A percentile compares a stretch with the other conserved stretches of the same genome.
phyloP scores from a whole-genome alignment of 2,329 filamentous ascomycete genomes.

The Pezicula neosporulosa region DNA sequence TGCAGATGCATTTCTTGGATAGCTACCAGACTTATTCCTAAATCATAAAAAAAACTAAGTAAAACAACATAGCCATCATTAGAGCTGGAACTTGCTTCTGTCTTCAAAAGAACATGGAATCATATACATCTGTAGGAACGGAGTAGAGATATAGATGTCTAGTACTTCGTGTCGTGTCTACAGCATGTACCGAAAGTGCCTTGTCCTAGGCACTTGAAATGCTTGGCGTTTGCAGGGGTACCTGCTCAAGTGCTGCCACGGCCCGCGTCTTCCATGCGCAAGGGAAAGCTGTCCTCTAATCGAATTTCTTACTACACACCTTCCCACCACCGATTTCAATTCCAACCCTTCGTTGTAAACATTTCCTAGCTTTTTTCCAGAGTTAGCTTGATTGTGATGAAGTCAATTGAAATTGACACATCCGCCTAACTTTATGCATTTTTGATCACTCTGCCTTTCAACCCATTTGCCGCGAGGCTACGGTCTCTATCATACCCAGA shows the following conservation, averaged over 20 bases:
- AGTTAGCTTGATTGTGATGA: background rate
- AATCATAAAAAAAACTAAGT: no score
- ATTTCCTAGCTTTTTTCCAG: background rate
- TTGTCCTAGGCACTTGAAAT: no score
- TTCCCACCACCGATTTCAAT: background rate
- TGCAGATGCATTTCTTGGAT: no score
- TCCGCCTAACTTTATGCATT: background rate
- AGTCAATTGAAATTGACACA: slow-evolving; percentile 1
- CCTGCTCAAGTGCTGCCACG: background rate
- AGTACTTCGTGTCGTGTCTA: no score
- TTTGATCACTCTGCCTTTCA: background rate
- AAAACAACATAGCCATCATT: no score
- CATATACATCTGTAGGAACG: no score
- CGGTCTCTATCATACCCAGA: background rate
- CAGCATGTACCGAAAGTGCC: no score
- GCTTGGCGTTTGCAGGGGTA: no score
- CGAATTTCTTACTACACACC: background rate
- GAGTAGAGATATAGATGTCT: no score
- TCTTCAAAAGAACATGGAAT: no score
- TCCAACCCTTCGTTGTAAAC: background rate
- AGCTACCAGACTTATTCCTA: no score
- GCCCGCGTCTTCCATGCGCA: background rate
- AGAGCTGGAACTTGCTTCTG: no score
- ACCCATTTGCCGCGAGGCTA: background rate
- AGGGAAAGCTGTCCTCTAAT: background rate